Base-by-base conservation (phyloP, 2,329 filamentous ascomycete genomes). In the Corniculantispora saksenae region DNA sequence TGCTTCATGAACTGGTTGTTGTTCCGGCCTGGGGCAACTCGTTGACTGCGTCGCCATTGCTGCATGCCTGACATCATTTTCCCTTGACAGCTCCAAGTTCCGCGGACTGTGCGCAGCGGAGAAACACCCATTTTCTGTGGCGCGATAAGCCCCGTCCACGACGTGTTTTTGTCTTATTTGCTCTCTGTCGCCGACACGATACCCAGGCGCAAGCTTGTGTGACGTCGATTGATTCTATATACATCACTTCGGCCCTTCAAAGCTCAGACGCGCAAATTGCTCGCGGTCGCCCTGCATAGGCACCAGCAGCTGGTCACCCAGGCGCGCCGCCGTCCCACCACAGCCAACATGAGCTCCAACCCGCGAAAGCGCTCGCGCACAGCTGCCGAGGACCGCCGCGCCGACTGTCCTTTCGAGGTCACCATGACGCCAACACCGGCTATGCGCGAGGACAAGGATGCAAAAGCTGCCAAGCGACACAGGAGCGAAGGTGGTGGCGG, bases 401-500 rank as follows among this genome's bases (percentile, higher is more conserved):
- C 85, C 71, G 84, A 87, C 69, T 87, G 84, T 67, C 84, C 84
- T 13, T 87, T 86, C 66, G 75, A 73, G 47, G 79, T 86, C 61
- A 74, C 74, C 47, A 74, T 80, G 40, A 38, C 35, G 19, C 48
- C 57, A 17, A 54, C 21, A 10, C 63, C 50, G 3, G 21, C 38
- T 13, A 9, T 53, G 43, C 53, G 43, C 21, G 38, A 43, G 3
- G 27, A 43, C 5, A 53, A 51, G 21, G 53, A 43, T 1, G 25
- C 21, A 17, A 63, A 45, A 21, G 43, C 32, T 13, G 76, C 80
- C 10, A 84, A 82, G 74, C 83, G 84, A 65, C 75, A 78, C 35
- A 83, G 82, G 68, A 80, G 81, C 70, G 77, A 80, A 65, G 79
- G 77, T 25, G 78, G 80, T 25, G 81, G 83, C 53, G 81, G 83